A percentile compares a stretch with the other conserved stretches of the same genome.
Conservation (phyloP, 2,329 filamentous ascomycete genomes). For the Didymella segeticola region DNA sequence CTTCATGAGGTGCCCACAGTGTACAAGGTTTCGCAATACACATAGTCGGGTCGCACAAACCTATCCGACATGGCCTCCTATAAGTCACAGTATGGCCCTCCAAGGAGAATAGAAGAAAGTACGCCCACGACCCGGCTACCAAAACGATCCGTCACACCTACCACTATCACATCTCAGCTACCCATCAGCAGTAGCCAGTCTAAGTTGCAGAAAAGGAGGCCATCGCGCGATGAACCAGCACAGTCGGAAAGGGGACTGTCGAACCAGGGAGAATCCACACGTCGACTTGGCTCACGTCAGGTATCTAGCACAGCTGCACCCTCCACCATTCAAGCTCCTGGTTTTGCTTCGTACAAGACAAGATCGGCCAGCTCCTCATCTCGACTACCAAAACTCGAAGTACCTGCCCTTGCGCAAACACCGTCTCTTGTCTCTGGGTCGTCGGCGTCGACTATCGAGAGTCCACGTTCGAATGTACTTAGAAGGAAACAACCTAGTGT, state of each 20-base stretch:
- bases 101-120: constrained; percentile 43
- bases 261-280: constrained; percentile 28
- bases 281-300: constrained; percentile 31
- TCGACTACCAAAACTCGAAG: constrained; percentile 46
- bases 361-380: constrained; percentile 36
- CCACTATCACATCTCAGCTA: constrained; percentile 36
- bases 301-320: constrained; percentile 31
- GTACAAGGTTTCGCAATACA: constrained; percentile 44
- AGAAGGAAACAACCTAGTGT: constrained; percentile 55
- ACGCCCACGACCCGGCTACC: constrained; percentile 45
- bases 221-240: constrained; percentile 41
- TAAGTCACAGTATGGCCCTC: constrained; percentile 47
- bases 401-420: constrained; percentile 47
- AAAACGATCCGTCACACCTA: constrained; percentile 46
- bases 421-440: constrained; percentile 59
- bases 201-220: constrained; percentile 47
- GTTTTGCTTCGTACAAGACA: constrained; percentile 28
- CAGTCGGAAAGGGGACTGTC: constrained; percentile 22
- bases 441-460: constrained; percentile 55
- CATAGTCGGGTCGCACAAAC: constrained; percentile 45
- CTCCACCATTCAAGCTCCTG: constrained; percentile 27
- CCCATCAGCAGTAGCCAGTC: constrained; percentile 35
- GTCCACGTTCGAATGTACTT: constrained; percentile 53
- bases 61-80: constrained; percentile 51
- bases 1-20: constrained; percentile 51